Base-by-base conservation (phyloP, 352 stramenopile genomes). In the Aphanomyces astaci region DNA sequence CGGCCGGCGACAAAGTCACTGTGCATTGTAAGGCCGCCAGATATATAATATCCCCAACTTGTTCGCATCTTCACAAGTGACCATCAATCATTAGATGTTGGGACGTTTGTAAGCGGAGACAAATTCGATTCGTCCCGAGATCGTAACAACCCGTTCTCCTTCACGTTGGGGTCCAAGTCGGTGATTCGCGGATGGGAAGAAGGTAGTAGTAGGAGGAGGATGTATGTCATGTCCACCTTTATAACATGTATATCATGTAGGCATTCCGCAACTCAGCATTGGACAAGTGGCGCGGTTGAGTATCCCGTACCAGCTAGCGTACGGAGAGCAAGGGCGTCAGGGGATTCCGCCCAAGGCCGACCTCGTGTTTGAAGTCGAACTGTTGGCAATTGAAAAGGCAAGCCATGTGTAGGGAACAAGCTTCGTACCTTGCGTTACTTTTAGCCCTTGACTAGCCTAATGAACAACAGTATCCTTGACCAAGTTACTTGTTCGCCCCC, bases 311-410 rank as follows among this genome's bases (percentile, higher is more conserved):
- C 33, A 30, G n/a, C 25, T 66, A 10, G 59, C 59, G 15, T 66
- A 66, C 22, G 59, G 59, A 30, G 59, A 66, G 30, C 45, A 66
- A 2, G 59, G 59, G 5, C 59, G 59, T 3, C 9, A 13, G 15
- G 36, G 59, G 1, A 96, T 98, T 63, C 90, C 92, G 5, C 88
- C 92, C 43, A 88, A 98, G 73, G 89, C 95, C 2, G 89, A 97
- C 76, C 76, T 98, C 32, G 76, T 95, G 15, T 98, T 98, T 71
- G 92, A 97, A 31, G 89, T 98, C 13, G 93, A 98, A 73, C 76
- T 98, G 43, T 70, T 97, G 15, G 81, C 95, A 51, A 92, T 95
- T 53, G 45, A 53, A 53, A n/a, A 25, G 22, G 45, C 4, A n/a
- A 53, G 13, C 22, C 4, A 4, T 9, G 22, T 53, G 45, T 53